Evolutionary conservation across 163 green algal species (phyloP), one percentile per base, ranked within the genome.

Genomic region (Chlamydomonas reinhardtii): DNA sequence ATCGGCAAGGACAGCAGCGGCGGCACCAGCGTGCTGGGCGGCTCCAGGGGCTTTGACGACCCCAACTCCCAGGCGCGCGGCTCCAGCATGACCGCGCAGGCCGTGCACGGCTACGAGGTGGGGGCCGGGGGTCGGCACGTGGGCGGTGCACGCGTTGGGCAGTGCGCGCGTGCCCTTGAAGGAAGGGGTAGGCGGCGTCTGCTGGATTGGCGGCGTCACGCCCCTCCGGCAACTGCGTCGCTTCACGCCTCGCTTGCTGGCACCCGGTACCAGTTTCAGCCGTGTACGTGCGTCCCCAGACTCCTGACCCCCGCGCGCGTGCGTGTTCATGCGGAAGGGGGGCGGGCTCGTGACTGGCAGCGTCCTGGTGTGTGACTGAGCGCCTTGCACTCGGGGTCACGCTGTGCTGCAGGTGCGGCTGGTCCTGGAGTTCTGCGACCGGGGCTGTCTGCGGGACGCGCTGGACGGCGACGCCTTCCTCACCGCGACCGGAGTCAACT

Each of bases 361-460:
- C n/a, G n/a, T n/a, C n/a, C n/a, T n/a, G n/a, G n/a, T n/a, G n/a
- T n/a, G n/a, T n/a, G n/a, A n/a, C n/a, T n/a, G n/a, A n/a, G n/a
- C n/a, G n/a, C n/a, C n/a, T 56, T 56, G 6, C 48, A 12, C 48
- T 17, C 19, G n/a, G n/a, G n/a, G n/a, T 12, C n/a, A n/a, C n/a
- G 2, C 19, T 66, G 59, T 31, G 25, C 35, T 3, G 0, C 61
- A 90, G 86, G 78, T 90, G 9, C 85, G 85, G 27, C 73, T 90
- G 73, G 85, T 90, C 2, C 73, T 90, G 52, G 85, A 90, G 79
- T 90, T 74, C 69, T 90, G 85, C 73, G 85, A 90, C 78, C 70
- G 79, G 11, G 85, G 85, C 52, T 84, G 73, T 56, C 85, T 90
- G 25, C 64, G 85, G 2, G 85, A 90, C 20, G 85, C 85, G 11